Conservation (phyloP, 768 basidiomycete species). For the Boletus rubropictus region DNA sequence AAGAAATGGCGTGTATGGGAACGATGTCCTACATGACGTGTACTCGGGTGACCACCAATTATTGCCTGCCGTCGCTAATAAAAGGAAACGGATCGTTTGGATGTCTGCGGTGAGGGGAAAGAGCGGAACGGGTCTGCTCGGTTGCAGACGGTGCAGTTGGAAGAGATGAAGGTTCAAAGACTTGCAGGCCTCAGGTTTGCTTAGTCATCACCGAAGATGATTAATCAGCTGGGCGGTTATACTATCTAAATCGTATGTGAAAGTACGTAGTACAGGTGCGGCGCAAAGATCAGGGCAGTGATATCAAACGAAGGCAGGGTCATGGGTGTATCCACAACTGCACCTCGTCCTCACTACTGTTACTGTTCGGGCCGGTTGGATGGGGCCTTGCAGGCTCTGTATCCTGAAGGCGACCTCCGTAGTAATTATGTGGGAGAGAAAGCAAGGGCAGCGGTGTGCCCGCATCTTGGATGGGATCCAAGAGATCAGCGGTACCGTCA, state of each 20-base stretch:
- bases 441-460: constrained; percentile 9
- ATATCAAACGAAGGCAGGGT: not conserved
- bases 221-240: not conserved
- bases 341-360: constrained; percentile 9
- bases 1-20: not conserved
- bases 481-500: constrained; percentile 3
- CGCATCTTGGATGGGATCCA: constrained; percentile 16
- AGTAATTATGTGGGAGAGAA: constrained; percentile 5
- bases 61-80: not conserved
- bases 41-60: constrained; percentile 4
- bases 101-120: not conserved
- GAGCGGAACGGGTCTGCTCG: not conserved
- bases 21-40: constrained; percentile 16
- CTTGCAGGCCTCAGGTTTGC: not conserved
- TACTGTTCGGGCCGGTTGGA: not conserved
- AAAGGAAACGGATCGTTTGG: not conserved
- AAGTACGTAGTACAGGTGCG: not conserved
- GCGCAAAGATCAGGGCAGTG: not conserved
- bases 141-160: not conserved
- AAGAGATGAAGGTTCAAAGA: not conserved
- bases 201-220: constrained; percentile 18
- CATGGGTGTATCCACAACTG: constrained; percentile 14
- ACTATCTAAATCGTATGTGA: not conserved
- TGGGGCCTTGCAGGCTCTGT: not conserved
- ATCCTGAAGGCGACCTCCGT: not conserved